Evolutionary conservation across 805 yeast species (phyloP), one percentile per base, ranked within the genome.

Genomic region (Saccharomycopsis guyanensis): DNA sequence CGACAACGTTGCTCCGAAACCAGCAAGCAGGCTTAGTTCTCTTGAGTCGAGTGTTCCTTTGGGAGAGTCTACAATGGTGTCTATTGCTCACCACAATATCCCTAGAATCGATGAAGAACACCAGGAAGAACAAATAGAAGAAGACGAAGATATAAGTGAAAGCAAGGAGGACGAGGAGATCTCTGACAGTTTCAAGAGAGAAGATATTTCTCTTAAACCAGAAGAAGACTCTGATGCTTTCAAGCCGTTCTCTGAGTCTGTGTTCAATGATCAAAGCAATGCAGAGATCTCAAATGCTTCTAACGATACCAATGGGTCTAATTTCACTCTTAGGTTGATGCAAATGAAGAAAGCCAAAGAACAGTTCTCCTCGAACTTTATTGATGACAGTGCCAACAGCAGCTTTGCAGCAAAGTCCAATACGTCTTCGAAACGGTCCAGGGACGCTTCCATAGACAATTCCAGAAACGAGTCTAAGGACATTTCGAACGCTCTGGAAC

Each of bases 221-320:
- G 49, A 42, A 32, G 48, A 38, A 23, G 42, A 42, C n/a, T 35
- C 19, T 27, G 45, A 39, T 2, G 47, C 48, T 3, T 48, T 47
- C 23, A 44, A 47, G 32, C 54, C 52, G 19, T 47, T 51, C 13
- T n/a, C 47, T 22, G 52, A 51, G 16, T 45, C 52, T 3, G 36
- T 48, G 3, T 45, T 50, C 15, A 15, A 40, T 20, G 18, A 37
- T 7, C 32, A 32, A n/a, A 22, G 19, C 18, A 43, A 40, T 18
- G 16, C 36, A 4, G 29, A 25, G 13, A 27, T 20, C 4, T 12
- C 32, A 16, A 40, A 52, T 16, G 33, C 13, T 10, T 35, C 45
- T 5, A 38, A 42, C n/a, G 47, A 46, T 25, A 40, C 52, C n/a
- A 35, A 15, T 15, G 16, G 46, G 23, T 43, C 49, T 3, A 48